Base-by-base conservation (phyloP, 176 grass and related monocot genomes). In the Oryza longistaminata region DNA sequence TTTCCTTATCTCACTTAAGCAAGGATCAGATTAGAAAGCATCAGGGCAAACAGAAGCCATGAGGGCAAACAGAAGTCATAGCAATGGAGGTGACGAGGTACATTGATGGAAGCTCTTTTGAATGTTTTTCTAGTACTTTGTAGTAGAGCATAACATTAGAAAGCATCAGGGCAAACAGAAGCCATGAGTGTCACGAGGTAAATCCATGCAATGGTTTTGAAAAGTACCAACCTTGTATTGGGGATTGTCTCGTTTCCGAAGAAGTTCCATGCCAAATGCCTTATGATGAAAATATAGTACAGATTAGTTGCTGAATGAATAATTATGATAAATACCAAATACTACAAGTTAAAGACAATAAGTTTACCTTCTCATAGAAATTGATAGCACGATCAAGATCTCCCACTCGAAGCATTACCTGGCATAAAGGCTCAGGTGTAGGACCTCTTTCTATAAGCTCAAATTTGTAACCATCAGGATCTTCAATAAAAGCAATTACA, bases 221-320 rank as follows among this genome's bases (percentile, higher is more conserved):
- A 66, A 83, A 33, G 79, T 50, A 76, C 75, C 53, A 90, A 99
- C 96, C 93, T 96, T 94, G 80, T 96, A 91, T 66, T 94, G 90
- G 78, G 93, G 93, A 90, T 94, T 96, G 68, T 99, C 96, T 89
- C 82, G 85, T 85, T 88, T 99, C 61, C 84, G 83, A 42, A 99
- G 86, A 92, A 99, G 93, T 81, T 99, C 96, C 96, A 99, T 96
- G 76, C 96, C 96, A 92, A 94, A 99, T 84, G 93, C 96, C 96
- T 98, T 67, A 70, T 85, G 68, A 62, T 53, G 83, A 89, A 76
- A 37, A 85, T 81, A 73, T 50, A n/a, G 53, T 31, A 79, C 31
- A 65, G 55, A 68, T 86, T 50, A 66, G 65, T 64, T 53, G 70
- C 42, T 83, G n/a, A 35, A 27, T 49, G 22, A 35, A 74, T 84